Evolutionary conservation across 2,329 filamentous ascomycete species (phyloP), one percentile per base, ranked within the genome.

Genomic region (Talaromyces sp.): DNA sequence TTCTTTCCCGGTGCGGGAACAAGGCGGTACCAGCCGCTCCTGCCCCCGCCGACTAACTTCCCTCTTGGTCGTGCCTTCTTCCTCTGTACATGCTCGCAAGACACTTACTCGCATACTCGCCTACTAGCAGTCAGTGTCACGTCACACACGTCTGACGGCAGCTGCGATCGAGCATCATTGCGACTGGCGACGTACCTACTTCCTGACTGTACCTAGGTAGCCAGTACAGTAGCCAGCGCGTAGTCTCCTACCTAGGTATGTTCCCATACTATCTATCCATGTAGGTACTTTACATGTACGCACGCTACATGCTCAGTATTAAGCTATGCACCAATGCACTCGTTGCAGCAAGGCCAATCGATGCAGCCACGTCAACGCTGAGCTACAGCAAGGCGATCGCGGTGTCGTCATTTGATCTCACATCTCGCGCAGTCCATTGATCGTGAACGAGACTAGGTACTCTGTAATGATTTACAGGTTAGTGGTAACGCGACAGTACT

Each of bases 1-100:
- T 52, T 33, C 59, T 41, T 19, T 58, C 41, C 62, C 61, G 49
- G 37, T 25, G 58, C 58, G 39, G 58, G 58, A 61, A 27, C 41
- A 47, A 15, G 49, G 39, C 59, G 59, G 59, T 31, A 49, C 19
- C 59, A 52, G 59, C 59, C 59, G 59, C 43, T 50, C 41, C 33
- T 37, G 39, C 43, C 59, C 41, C 45, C 45, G 52, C 52, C 52
- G 19, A 56, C 52, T 56, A 39, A 56, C 31, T 56, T 37, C 52
- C 33, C 22, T 56, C 5, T 22, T 56, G 50, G 47, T 50, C 25
- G 47, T 31, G 27, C 47, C 47, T 50, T 31, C 47, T 50, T 31
- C 25, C 25, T 50, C 25, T 31, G 7, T 3, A 27, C 41, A 43
- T 22, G 22, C 22, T 22, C 22, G 22, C 39, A 15, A 41, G 41